phyloP scores from a whole-genome alignment of 2,329 filamentous ascomycete genomes.

The Cytospora mali region DNA sequence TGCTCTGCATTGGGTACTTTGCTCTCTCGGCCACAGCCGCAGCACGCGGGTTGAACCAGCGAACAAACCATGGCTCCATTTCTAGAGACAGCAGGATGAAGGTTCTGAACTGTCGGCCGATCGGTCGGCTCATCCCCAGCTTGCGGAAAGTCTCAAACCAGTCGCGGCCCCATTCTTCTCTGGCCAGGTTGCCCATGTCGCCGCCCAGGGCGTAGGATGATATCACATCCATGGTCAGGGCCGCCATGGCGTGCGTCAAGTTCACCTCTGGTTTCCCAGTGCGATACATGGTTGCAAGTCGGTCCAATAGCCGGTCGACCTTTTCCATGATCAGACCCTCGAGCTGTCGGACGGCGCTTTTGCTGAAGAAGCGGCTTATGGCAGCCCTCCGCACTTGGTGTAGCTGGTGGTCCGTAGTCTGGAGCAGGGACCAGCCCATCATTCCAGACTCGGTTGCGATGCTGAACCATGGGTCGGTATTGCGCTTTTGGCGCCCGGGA shows the following conservation, averaged over 20 bases:
- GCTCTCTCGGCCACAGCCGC: not conserved
- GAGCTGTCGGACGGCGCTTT: not conserved
- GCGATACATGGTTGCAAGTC: not conserved
- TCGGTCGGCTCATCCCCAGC: not conserved
- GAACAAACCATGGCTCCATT: not conserved
- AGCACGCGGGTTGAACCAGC: not conserved
- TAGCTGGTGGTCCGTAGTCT: not conserved
- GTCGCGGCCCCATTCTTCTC: not conserved
- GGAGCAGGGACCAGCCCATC: not conserved
- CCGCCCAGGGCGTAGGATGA: not conserved
- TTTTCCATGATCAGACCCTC: not conserved
- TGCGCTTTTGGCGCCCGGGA: not conserved
- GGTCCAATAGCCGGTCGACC: not conserved
- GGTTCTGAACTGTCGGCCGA: not conserved
- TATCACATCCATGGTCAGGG: not conserved
- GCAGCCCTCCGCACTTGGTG: not conserved
- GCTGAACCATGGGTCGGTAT: not conserved
- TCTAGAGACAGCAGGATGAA: not conserved
- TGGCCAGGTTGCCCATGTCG: not conserved
- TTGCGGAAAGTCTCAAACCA: not conserved
- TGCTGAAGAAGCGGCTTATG: conserved; percentile 1
- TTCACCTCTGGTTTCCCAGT: not conserved
- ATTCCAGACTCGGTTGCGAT: not conserved
- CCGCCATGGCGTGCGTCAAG: not conserved
- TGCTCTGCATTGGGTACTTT: not conserved